A percentile compares a stretch with the other conserved stretches of the same genome.
phyloP scores from a whole-genome alignment of 139 green algal genomes.

The Mesostigma viride region DNA sequence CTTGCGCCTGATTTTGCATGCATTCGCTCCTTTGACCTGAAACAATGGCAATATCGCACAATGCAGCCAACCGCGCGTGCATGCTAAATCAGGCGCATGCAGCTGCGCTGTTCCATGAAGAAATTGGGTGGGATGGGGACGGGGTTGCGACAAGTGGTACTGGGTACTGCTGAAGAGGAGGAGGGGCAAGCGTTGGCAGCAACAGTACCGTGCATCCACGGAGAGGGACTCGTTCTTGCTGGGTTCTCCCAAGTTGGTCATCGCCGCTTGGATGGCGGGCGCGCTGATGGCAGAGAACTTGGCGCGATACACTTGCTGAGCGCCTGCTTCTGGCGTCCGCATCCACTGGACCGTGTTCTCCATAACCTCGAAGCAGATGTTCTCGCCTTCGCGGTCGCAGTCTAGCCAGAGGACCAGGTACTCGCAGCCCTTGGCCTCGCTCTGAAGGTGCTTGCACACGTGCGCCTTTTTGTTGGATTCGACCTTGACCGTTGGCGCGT shows the following conservation, averaged over 20 bases:
- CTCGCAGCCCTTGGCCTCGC: constrained; percentile 42
- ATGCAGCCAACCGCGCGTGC: too few relatives aligned
- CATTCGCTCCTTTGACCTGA: too few relatives aligned
- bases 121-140: too few relatives aligned
- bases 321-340: neutral
- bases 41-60: too few relatives aligned
- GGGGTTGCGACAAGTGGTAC: too few relatives aligned
- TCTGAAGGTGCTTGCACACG: constrained; percentile 62
- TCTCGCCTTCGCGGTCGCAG: constrained; percentile 92
- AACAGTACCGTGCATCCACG: too few relatives aligned
- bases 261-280: constrained; percentile 58
- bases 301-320: constrained; percentile 51
- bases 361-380: constrained; percentile 91
- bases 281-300: constrained; percentile 78
- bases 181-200: too few relatives aligned
- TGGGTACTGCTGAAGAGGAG: too few relatives aligned
- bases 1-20: too few relatives aligned
- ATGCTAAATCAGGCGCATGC: too few relatives aligned
- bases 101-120: too few relatives aligned
- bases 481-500: constrained; percentile 55
- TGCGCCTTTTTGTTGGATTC: constrained; percentile 81
- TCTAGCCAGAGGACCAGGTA: constrained; percentile 93
- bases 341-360: constrained; percentile 55
- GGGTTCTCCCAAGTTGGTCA: constrained; percentile 59
- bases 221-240: constrained; percentile 65